These are phyloP conservation scores for Neofusicoccum ribis DNA, from an alignment of 2,329 filamentous ascomycete species.

Conservation along the genomic window DNA sequence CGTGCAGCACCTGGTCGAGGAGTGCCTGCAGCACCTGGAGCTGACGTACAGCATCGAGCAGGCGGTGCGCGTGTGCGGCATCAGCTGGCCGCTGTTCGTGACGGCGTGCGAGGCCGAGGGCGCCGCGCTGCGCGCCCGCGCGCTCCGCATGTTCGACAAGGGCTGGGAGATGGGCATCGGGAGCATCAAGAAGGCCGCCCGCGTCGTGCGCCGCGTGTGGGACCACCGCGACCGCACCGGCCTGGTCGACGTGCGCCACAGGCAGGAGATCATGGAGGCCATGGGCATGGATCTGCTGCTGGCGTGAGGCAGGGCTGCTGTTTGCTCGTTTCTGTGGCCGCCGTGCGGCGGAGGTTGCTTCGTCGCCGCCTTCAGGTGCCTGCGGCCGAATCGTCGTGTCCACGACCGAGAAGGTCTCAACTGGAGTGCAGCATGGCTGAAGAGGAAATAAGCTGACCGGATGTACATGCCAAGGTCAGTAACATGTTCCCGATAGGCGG, in stretches of 20 bases:
- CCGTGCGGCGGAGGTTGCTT: too few relatives aligned
- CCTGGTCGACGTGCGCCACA: background rate
- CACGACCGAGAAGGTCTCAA: too few relatives aligned
- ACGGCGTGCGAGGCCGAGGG: slow-evolving; percentile 16
- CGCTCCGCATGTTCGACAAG: slow-evolving; percentile 2
- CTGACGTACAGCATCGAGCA: slow-evolving; percentile 14
- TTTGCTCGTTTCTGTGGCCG: too few relatives aligned
- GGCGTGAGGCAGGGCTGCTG: background rate
- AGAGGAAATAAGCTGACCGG: too few relatives aligned
- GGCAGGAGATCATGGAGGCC: slow-evolving; percentile 14
- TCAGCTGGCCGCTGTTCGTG: slow-evolving; percentile 14
- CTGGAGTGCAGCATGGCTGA: too few relatives aligned
- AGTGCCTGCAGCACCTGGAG: slow-evolving; percentile 1
- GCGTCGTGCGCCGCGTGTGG: slow-evolving; percentile 3
- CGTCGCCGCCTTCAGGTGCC: too few relatives aligned
- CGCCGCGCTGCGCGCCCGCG: background rate
- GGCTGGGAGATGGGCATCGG: slow-evolving; percentile 5
- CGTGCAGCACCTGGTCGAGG: slow-evolving; percentile 3
- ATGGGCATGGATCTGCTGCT: slow-evolving; percentile 18
- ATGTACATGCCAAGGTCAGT: too few relatives aligned
- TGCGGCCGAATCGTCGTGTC: too few relatives aligned
- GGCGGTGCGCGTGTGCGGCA: slow-evolving; percentile 6
- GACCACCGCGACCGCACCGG: background rate
- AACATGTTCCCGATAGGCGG: too few relatives aligned
- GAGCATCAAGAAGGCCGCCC: slow-evolving; percentile 9